Conservation (phyloP, 441 rosid genomes). For the Adansonia grandidieri region DNA sequence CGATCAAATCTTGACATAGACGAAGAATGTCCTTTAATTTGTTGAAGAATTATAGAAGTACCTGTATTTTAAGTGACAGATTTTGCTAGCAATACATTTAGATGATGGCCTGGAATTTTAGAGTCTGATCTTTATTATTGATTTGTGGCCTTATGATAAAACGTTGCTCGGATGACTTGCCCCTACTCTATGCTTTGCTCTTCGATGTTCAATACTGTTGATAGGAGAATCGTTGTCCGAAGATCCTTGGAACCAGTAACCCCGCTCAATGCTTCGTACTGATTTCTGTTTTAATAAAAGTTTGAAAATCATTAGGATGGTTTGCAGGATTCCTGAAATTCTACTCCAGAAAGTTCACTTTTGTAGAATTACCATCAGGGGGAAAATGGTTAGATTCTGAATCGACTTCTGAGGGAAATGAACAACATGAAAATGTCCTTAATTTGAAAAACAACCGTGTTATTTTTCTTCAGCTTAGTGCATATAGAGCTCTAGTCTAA, state of each 20-base stretch:
- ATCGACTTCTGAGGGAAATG: background rate
- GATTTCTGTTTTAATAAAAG: background rate
- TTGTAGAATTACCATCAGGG: too few relatives aligned
- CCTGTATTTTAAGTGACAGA: background rate
- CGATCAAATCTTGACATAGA: background rate
- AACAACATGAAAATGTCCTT: background rate
- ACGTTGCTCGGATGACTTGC: background rate
- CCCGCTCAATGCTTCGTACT: background rate
- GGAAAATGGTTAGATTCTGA: background rate
- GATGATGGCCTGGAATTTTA: too few relatives aligned
- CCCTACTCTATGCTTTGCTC: background rate
- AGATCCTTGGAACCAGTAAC: background rate
- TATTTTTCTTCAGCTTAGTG: background rate
- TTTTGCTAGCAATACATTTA: background rate
- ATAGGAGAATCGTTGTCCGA: background rate
- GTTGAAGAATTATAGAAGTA: background rate
- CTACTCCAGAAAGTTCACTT: background rate
- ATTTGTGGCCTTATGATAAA: background rate
- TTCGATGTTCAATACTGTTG: background rate
- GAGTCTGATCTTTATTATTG: background rate
- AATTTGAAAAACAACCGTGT: background rate
- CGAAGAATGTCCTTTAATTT: background rate
- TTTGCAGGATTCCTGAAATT: background rate
- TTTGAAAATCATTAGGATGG: background rate
- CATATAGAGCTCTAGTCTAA: background rate